Conservation (phyloP, 768 basidiomycete species). For the Cantharellus anzutake region DNA sequence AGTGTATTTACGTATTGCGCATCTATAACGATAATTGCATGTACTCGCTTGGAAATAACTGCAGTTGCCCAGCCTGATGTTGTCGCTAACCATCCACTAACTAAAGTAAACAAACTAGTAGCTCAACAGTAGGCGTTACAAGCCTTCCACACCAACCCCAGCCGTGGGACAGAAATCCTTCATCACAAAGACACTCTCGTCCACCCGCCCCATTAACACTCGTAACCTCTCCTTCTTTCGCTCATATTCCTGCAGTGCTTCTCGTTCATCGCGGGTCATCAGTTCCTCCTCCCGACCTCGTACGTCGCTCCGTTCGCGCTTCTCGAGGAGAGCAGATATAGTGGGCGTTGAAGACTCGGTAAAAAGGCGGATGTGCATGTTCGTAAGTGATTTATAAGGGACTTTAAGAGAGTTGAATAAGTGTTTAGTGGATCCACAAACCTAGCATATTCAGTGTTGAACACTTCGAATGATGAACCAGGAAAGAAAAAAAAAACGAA, state of each 20-base stretch:
- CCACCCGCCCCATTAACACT: slow-evolving; percentile 68
- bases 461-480: neutral
- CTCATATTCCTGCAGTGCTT: slow-evolving; percentile 56
- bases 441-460: slow-evolving; percentile 27
- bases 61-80: too few species aligned
- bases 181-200: slow-evolving; percentile 77
- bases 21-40: too few species aligned
- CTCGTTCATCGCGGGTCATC: slow-evolving; percentile 56
- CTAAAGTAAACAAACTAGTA: too few species aligned
- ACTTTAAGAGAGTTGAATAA: slow-evolving; percentile 53
- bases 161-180: slow-evolving; percentile 35
- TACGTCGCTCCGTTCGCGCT: slow-evolving; percentile 67
- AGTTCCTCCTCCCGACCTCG: slow-evolving; percentile 46
- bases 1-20: too few species aligned
- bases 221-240: slow-evolving; percentile 52
- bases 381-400: slow-evolving; percentile 84
- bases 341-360: slow-evolving; percentile 42
- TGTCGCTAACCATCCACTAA: too few species aligned
- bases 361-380: slow-evolving; percentile 54
- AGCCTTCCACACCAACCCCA: neutral
- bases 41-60: too few species aligned
- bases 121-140: neutral
- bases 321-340: slow-evolving; percentile 43
- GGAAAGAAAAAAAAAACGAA: slow-evolving; percentile 16
- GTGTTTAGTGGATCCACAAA: slow-evolving; percentile 75